Evolutionary conservation across 2,329 filamentous ascomycete genomes (phyloP), one percentile per base, ranked within the genome.

Genomic region (Colletotrichum sp.): DNA sequence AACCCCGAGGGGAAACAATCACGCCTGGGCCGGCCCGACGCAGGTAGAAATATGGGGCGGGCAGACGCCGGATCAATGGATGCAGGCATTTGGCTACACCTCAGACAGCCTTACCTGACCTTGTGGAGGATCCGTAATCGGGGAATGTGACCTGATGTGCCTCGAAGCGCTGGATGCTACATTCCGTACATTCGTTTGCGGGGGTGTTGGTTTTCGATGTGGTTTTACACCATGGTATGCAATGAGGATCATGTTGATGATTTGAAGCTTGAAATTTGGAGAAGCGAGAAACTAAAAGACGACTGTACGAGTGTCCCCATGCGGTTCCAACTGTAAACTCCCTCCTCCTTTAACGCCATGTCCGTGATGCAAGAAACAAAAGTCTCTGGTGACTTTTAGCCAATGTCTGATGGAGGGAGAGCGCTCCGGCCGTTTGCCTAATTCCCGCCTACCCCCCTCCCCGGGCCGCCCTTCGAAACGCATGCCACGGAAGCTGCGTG

Each of bases 1-100:
- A 68, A 75, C 26, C 57, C 73, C 73, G 73, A 75, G 64, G 64
- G 64, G 69, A 63, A 44, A 52, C n/a, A 24, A 52, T 52, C 44
- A 24, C 44, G n/a, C 62, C 59, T 55, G 64, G 32, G 28, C 30
- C 64, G 64, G 70, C 44, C 70, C 64, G 34, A 70, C 34, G 39
- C 63, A 76, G 30, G 24, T 16, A 16, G 32, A 74, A 76, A 69
- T 39, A 9, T 73, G 59, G 74, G 34, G 74, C 32, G 7, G 6
- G 8, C 12, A 55, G 12, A 60, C 10, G 22, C 73, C 73, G 64
- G 70, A 57, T 55, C 26, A 69, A 73, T n/a, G 73, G 44, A 73
- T 64, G 30, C 36, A 52, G 10, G 44, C 44, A 52, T 52, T 44
- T 44, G 36, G 36, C 36, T 16, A 44, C 16, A 18, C 36, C 16